Base-by-base conservation (phyloP, 805 yeast species). In the Saccharomycopsis synnaedendra region DNA sequence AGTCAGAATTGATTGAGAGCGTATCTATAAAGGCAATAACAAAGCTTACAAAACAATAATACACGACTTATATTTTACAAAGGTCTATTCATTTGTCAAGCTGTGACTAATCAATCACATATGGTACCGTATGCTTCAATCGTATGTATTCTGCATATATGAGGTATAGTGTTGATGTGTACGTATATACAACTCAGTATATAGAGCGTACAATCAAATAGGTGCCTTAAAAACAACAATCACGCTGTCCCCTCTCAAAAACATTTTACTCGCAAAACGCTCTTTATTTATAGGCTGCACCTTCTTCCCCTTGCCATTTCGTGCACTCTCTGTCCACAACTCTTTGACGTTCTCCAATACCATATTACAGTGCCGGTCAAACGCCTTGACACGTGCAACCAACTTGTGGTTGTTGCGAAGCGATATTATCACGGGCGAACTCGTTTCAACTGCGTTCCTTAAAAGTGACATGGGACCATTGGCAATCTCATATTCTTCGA, bases 331-430 rank as follows among this genome's bases (percentile, higher is more conserved):
- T 0, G 78, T 74, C 89, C 89, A 82, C 60, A 74, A 63, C 60
- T 93, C 98, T 62, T 85, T 87, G 35, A 90, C 97, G 57, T 88
- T 86, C 59, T 86, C 96, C 51, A 93, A 68, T 6, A 93, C 82
- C 84, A 93, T 77, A 64, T 93, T 93, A 54, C 96, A 83, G 65
- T 93, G 99, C 60, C 96, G 80, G 62, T 93, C 99, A 63, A 88
- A 93, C 0, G 97, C 97, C 59, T 85, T 85, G 44, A 93, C 93
- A 55, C 85, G 78, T 1, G 89, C 96, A 32, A 93, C 74, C 39
- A 93, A 71, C 64, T 93, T 93, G 61, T 89, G 96, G 63, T 90
- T 89, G 63, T 93, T 93, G 59, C 99, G 75, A 51, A 95, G 76
- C 27, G 96, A 85, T 51, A 93, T 84, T 50, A 93, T 75, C 4